Evolutionary conservation across 495 filamentous ascomycete species (phyloP).

Genomic region (Cryomyces antarcticus): DNA sequence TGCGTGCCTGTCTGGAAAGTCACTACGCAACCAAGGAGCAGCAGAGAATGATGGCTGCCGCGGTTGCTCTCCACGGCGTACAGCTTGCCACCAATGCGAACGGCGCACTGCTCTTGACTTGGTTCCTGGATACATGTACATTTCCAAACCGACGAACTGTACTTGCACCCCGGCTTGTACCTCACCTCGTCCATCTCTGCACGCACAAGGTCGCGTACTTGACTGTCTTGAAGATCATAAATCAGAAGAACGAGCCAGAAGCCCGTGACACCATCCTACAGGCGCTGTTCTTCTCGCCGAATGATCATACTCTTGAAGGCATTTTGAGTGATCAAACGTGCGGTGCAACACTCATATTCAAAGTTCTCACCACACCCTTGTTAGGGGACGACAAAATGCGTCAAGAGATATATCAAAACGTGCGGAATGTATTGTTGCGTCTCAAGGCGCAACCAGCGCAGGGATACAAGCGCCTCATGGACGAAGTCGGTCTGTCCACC

Average conservation of each 20-base stretch:
- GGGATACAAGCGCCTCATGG: constrained; percentile 96
- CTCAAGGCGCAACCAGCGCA: constrained; percentile 87
- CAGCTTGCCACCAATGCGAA: constrained; percentile 94
- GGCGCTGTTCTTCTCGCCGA: constrained; percentile 83
- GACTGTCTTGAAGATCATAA: constrained; percentile 95
- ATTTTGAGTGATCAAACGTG: constrained; percentile 83
- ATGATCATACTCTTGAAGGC: constrained; percentile 72
- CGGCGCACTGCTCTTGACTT: constrained; percentile 80
- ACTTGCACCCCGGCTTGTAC: constrained; percentile 78
- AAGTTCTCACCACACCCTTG: constrained; percentile 93
- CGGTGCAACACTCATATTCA: constrained; percentile 91
- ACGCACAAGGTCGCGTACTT: constrained; percentile 98
- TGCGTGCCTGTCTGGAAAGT: constrained; percentile 93
- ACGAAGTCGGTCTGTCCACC: constrained; percentile 75
- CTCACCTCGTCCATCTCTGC: constrained; percentile 90
- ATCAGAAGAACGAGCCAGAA: constrained; percentile 85
- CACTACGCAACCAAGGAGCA: constrained; percentile 90
- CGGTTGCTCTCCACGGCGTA: constrained; percentile 88
- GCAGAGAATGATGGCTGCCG: constrained; percentile 82
- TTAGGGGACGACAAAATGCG: constrained; percentile 75
- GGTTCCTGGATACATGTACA: constrained; percentile 96
- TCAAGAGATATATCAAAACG: constrained; percentile 69
- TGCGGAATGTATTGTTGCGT: constrained; percentile 69
- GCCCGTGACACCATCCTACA: constrained; percentile 82
- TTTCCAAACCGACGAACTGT: constrained; percentile 85